These are phyloP conservation scores for Marchantia polymorpha DNA, from an alignment of 225 moss, liverwort and hornwort species.

Conservation along the genomic window DNA sequence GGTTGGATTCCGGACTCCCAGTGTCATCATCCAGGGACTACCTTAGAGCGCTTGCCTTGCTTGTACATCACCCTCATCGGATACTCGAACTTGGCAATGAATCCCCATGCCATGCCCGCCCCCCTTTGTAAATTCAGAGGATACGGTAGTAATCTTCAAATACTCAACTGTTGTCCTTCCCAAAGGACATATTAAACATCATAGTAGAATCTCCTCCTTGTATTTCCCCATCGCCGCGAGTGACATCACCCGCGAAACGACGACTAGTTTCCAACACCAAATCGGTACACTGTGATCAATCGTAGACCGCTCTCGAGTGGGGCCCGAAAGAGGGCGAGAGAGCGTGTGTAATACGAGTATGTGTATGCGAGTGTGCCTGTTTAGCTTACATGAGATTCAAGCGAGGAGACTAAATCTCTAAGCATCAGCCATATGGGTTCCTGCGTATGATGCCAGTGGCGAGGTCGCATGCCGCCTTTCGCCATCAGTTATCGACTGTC, in stretches of 20 bases:
- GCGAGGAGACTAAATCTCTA: neutral
- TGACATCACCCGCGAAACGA: neutral
- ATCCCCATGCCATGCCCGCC: neutral
- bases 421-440: neutral
- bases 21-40: neutral
- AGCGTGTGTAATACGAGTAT: no score
- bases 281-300: neutral
- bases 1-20: conserved; percentile 1
- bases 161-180: conserved; percentile 8
- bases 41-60: neutral
- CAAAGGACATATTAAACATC: conserved; percentile 4
- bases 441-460: neutral
- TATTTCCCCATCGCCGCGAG: neutral
- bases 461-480: conserved; percentile 8
- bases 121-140: neutral
- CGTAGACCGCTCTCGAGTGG: conserved; percentile 2
- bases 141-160: neutral
- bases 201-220: conserved; percentile 1
- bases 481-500: neutral
- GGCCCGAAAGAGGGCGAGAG: conserved; percentile 4
- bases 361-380: neutral
- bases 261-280: neutral
- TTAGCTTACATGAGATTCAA: conserved; percentile 12
- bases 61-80: neutral
- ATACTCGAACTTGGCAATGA: conserved; percentile 5